Conservation (phyloP, 768 basidiomycete genomes). For the Chlorophyllum brunneum region DNA sequence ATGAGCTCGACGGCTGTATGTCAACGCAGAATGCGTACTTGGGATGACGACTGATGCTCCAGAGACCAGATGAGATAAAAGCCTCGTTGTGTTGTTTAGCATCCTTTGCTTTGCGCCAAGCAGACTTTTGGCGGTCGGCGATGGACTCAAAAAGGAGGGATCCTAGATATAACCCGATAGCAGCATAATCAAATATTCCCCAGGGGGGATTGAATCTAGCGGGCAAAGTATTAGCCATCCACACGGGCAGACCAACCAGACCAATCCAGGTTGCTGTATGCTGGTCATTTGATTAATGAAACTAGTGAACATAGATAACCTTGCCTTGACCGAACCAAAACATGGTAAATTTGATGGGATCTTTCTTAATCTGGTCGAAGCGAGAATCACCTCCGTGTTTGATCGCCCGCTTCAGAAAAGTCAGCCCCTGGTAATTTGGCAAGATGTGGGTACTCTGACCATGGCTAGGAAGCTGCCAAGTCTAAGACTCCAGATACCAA, state of each 20-base stretch:
- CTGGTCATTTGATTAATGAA: background rate
- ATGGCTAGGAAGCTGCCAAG: conserved; percentile 57
- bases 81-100: conserved; percentile 64
- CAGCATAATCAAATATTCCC: conserved; percentile 48
- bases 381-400: conserved; percentile 61
- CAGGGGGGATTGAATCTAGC: conserved; percentile 46
- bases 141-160: conserved; percentile 60
- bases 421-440: background rate
- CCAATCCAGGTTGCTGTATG: conserved; percentile 59
- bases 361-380: conserved; percentile 51
- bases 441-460: conserved; percentile 28
- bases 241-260: conserved; percentile 66
- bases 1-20: background rate
- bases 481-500: conserved; percentile 58
- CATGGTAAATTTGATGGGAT: conserved; percentile 40
- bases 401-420: conserved; percentile 27
- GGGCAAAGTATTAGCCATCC: conserved; percentile 56
- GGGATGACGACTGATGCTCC: conserved; percentile 66
- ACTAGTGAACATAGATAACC: background rate
- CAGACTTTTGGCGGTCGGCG: conserved; percentile 62
- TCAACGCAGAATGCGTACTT: conserved; percentile 44
- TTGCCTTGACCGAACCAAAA: conserved; percentile 64
- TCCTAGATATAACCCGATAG: conserved; percentile 47
- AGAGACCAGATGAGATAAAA: conserved; percentile 67
- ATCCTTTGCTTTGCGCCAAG: conserved; percentile 57